phyloP scores from a whole-genome alignment of 176 grass and related monocot genomes.

The Triticum timopheevii region DNA sequence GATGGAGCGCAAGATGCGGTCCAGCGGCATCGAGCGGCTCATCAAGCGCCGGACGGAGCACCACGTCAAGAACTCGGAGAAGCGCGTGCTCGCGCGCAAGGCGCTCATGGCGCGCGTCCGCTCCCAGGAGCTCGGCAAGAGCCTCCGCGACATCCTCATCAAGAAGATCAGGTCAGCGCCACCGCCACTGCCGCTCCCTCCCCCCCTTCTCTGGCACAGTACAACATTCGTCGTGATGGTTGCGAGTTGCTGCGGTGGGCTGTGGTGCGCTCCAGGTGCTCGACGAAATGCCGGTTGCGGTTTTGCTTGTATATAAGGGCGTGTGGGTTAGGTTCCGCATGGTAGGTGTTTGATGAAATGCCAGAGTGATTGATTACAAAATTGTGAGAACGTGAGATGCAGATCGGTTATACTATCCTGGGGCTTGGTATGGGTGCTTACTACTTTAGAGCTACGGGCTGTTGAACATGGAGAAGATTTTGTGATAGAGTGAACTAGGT shows the following conservation, averaged over 20 bases:
- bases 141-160: slow-evolving; percentile 76
- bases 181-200: not conserved
- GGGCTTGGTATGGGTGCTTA: not conserved
- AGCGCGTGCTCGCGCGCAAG: slow-evolving; percentile 90
- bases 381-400: not conserved
- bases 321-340: not conserved
- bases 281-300: slow-evolving; percentile 6
- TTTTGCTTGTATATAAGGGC: not conserved
- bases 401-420: not conserved
- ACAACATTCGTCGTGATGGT: not conserved
- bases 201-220: not conserved
- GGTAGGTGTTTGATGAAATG: not conserved
- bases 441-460: not conserved
- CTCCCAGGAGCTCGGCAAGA: slow-evolving; percentile 83
- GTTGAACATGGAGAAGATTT: not conserved
- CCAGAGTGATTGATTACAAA: not conserved
- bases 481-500: not conserved
- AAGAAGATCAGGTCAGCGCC: slow-evolving; percentile 87
- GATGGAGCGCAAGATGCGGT: slow-evolving; percentile 82
- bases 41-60: slow-evolving; percentile 52
- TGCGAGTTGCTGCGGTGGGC: not conserved
- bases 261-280: not conserved
- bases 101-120: slow-evolving; percentile 67
- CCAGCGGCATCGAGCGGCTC: slow-evolving; percentile 86
- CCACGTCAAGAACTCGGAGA: slow-evolving; percentile 96